Evolutionary conservation across 345 rosid species (phyloP), one percentile per base, ranked within the genome.

Genomic region (Dovyalis caffra): DNA sequence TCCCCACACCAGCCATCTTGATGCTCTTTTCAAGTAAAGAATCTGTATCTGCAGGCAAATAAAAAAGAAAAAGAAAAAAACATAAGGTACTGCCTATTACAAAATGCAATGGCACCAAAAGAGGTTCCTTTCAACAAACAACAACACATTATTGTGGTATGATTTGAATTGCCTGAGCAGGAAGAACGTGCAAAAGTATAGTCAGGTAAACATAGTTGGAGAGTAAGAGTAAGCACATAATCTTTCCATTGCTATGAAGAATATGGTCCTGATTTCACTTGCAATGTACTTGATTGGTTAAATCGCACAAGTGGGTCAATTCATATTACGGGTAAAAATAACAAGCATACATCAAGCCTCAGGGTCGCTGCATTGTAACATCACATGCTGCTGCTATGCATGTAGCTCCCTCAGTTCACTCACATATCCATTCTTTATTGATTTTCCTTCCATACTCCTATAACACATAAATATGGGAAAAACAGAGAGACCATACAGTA

Each of bases 11-110:
- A 9, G 81, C 86, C 18, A 20, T 40, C 77, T 77, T 80, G 64
- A 58, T 56, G 71, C 70, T 85, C 76, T 84, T 81, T 62, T 88
- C 86, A 62, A 73, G 71, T 6, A 58, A 70, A 74, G 76, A 51
- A 81, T 91, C 93, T 86, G 86, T 63, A 75, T 26, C 25, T 25
- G 25, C 62, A 12, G n/a, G 45, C 28, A 60, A 2, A 53, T 66
- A 49, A 73, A 29, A 62, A 45, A 7, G 37, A 20, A 73, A 68
- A 32, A 57, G 29, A 4, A 65, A 20, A 62, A 32, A 6, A 31
- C 11, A 21, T 34, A 65, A 38, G 40, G 26, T 57, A 60, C 32
- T 33, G 47, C 35, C n/a, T 11, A 1, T 32, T 70, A 70, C 7
- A 33, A 21, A 34, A 25, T 34, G 18, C 25, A 15, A n/a, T 12